Conservation (phyloP, 306 rosid species). For the Neltuma alba region DNA sequence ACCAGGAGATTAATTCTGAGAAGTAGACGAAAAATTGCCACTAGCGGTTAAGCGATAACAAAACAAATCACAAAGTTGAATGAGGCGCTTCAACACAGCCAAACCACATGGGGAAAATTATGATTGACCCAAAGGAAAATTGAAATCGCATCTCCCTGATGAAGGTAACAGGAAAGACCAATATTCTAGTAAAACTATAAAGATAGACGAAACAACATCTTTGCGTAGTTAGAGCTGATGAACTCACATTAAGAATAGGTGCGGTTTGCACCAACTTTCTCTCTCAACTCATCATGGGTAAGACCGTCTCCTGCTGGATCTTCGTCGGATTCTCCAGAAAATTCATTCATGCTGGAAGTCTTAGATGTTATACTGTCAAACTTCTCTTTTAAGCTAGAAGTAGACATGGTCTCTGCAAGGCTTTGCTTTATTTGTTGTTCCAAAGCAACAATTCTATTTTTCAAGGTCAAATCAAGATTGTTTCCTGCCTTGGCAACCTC, state of each 20-base stretch:
- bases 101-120: background rate
- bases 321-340: slow-evolving; percentile 47
- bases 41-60: background rate
- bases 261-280: slow-evolving; percentile 55
- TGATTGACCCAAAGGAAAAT: background rate
- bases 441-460: slow-evolving; percentile 69
- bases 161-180: background rate
- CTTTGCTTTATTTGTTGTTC: slow-evolving; percentile 65
- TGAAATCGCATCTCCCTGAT: background rate
- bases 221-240: slow-evolving; percentile 22
- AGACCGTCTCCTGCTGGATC: slow-evolving; percentile 42
- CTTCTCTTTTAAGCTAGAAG: slow-evolving; percentile 71
- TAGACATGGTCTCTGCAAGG: slow-evolving; percentile 60
- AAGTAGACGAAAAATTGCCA: background rate
- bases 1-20: background rate
- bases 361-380: slow-evolving; percentile 60
- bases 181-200: background rate
- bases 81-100: background rate
- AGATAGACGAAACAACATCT: background rate
- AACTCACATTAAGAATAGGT: slow-evolving; percentile 69
- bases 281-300: slow-evolving; percentile 45
- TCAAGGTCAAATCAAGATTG: slow-evolving; percentile 55
- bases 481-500: slow-evolving; percentile 75
- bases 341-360: slow-evolving; percentile 44
- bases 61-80: background rate